Conservation (phyloP, 2,329 filamentous ascomycete genomes). For the Diaporthe ampelina region DNA sequence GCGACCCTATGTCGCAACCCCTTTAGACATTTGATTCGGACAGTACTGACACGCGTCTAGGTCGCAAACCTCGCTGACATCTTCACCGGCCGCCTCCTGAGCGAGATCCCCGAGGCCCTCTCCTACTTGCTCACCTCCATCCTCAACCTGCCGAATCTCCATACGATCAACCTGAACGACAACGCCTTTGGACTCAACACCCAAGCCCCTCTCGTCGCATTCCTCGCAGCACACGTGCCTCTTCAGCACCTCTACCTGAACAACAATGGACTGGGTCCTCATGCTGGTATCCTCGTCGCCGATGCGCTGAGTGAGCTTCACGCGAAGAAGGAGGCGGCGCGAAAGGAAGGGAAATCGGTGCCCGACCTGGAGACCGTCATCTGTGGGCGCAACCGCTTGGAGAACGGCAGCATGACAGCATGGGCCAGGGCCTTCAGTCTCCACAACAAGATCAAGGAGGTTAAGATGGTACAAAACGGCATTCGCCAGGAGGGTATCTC, state of each 20-base stretch:
- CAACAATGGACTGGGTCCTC: slow-evolving; percentile 96
- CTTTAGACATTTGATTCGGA: slow-evolving; percentile 21
- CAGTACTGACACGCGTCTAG: slow-evolving; percentile 52
- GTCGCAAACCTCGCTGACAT: slow-evolving; percentile 95
- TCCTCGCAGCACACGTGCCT: slow-evolving; percentile 88
- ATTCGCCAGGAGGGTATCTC: slow-evolving; percentile 95
- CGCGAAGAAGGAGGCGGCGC: slow-evolving; percentile 83
- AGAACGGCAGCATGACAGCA: slow-evolving; percentile 95
- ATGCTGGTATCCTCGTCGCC: slow-evolving; percentile 89
- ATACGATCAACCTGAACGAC: slow-evolving; percentile 95
- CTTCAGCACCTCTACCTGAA: slow-evolving; percentile 96
- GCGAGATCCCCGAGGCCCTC: slow-evolving; percentile 93
- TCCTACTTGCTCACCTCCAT: slow-evolving; percentile 88
- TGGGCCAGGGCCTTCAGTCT: slow-evolving; percentile 92
- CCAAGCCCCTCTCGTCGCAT: slow-evolving; percentile 91
- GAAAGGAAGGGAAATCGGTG: slow-evolving; percentile 78
- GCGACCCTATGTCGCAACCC: slow-evolving; percentile 41
- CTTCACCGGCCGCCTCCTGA: slow-evolving; percentile 93
- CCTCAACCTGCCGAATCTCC: slow-evolving; percentile 86
- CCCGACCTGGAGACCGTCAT: slow-evolving; percentile 95
- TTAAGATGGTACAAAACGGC: slow-evolving; percentile 99
- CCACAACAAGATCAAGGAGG: slow-evolving; percentile 83
- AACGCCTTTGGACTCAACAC: slow-evolving; percentile 98
- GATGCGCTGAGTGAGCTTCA: slow-evolving; percentile 88
- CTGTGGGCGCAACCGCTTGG: slow-evolving; percentile 94